Conservation (phyloP, 345 rosid species). For the Acer campestre region DNA sequence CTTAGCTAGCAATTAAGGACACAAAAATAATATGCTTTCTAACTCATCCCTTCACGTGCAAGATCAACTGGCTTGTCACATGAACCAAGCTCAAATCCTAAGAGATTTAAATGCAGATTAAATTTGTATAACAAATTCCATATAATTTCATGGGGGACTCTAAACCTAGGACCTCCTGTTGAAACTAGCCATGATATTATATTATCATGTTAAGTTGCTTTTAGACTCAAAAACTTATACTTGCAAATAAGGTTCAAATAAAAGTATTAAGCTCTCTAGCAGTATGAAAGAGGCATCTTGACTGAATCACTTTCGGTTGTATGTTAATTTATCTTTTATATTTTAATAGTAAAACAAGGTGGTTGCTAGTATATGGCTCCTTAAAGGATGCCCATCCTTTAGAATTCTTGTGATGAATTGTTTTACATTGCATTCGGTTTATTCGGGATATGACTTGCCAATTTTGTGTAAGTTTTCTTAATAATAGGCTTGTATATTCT, state of each 20-base stretch:
- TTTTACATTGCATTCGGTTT: neutral
- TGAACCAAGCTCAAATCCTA: neutral
- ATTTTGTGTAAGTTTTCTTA: neutral
- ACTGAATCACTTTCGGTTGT: neutral
- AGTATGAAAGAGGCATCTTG: too few relatives aligned
- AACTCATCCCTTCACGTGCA: too few relatives aligned
- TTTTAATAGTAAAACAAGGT: too few relatives aligned
- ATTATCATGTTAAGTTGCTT: neutral
- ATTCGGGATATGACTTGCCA: neutral
- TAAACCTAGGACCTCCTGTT: neutral
- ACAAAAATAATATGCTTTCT: neutral
- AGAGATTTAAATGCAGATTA: neutral
- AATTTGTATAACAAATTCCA: neutral
- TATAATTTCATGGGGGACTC: neutral
- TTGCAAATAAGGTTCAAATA: too few relatives aligned
- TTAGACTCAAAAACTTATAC: neutral
- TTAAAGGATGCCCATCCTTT: neutral
- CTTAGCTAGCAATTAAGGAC: neutral
- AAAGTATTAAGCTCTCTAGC: too few relatives aligned
- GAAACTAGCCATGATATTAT: neutral
- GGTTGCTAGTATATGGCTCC: neutral
- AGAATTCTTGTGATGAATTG: neutral
- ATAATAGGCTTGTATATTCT: neutral
- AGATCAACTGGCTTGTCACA: neutral
- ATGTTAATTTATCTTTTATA: too few relatives aligned